A percentile compares a stretch with the other conserved stretches of the same genome.
Conservation (phyloP, 495 filamentous ascomycete genomes). For the Xylaria sp. region DNA sequence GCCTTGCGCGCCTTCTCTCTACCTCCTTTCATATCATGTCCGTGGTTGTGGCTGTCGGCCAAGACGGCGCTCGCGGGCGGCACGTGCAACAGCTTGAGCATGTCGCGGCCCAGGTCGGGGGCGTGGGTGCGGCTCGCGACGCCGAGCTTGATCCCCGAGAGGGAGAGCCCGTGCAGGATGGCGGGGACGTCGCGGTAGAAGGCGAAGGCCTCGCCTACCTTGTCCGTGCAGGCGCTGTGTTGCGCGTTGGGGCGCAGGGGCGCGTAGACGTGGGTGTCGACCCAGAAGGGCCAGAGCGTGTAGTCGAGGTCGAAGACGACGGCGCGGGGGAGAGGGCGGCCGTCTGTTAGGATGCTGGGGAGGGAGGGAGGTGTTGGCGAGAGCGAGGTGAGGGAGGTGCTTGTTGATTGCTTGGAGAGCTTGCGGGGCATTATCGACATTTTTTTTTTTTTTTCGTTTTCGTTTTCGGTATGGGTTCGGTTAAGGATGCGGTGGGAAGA, state of each 20-base stretch:
- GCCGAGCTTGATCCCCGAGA: constrained; percentile 65
- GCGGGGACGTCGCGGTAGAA: constrained; percentile 82
- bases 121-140: constrained; percentile 84
- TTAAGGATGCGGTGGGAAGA: neutral
- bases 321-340: constrained; percentile 79
- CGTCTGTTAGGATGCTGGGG: constrained; percentile 65
- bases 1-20: constrained; percentile 58
- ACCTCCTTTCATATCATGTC: neutral
- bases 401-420: constrained; percentile 39
- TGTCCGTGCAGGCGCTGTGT: constrained; percentile 60
- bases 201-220: constrained; percentile 75
- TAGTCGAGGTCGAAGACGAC: constrained; percentile 96
- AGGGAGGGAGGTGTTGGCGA: neutral
- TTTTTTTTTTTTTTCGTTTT: neutral
- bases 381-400: constrained; percentile 21
- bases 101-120: constrained; percentile 79
- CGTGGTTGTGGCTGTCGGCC: neutral
- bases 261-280: constrained; percentile 86
- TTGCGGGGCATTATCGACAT: constrained; percentile 28
- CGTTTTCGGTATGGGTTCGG: too few relatives aligned
- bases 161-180: constrained; percentile 68
- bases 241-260: constrained; percentile 71
- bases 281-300: constrained; percentile 98
- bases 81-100: constrained; percentile 77
- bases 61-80: constrained; percentile 50